These are phyloP conservation scores for Golubevia pallescens DNA, from an alignment of 1,284 basidiomycete species.

Conservation along the genomic window DNA sequence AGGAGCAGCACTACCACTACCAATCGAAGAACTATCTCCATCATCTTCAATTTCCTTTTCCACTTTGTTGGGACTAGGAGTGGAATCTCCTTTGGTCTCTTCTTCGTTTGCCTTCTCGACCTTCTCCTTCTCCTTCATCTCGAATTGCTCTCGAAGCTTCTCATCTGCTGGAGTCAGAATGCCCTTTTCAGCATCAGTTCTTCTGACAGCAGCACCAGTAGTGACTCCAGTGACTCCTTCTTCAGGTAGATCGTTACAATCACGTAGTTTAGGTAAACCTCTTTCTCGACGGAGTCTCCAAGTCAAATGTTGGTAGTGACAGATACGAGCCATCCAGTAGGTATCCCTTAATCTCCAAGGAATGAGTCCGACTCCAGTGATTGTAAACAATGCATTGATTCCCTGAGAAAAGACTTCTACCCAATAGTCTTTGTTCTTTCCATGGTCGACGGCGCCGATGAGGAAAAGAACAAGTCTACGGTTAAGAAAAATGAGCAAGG, in stretches of 20 bases:
- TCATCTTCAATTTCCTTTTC: not conserved
- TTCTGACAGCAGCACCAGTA: constrained; percentile 6
- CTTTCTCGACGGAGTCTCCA: constrained; percentile 70
- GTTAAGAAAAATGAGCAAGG: constrained; percentile 75
- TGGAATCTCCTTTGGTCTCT: not conserved
- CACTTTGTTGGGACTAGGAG: not conserved
- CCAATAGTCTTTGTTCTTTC: constrained; percentile 66
- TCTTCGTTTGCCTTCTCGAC: not conserved
- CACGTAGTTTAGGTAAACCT: constrained; percentile 74
- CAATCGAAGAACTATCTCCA: not conserved
- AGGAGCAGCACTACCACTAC: not conserved
- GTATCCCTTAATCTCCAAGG: constrained; percentile 79
- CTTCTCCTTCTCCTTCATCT: not conserved
- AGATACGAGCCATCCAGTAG: constrained; percentile 75
- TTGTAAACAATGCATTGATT: constrained; percentile 78
- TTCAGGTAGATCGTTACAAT: constrained; percentile 79
- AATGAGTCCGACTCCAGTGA: constrained; percentile 71
- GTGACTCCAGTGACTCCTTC: constrained; percentile 41
- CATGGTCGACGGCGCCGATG: constrained; percentile 20
- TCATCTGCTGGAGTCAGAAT: not conserved
- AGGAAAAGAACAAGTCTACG: constrained; percentile 39
- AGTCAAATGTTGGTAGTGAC: constrained; percentile 73
- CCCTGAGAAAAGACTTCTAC: constrained; percentile 80
- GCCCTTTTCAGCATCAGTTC: not conserved
- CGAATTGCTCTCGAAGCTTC: not conserved